Evolutionary conservation across 177 flowering plant species (phyloP).

Genomic region (Vitis hybrid): DNA sequence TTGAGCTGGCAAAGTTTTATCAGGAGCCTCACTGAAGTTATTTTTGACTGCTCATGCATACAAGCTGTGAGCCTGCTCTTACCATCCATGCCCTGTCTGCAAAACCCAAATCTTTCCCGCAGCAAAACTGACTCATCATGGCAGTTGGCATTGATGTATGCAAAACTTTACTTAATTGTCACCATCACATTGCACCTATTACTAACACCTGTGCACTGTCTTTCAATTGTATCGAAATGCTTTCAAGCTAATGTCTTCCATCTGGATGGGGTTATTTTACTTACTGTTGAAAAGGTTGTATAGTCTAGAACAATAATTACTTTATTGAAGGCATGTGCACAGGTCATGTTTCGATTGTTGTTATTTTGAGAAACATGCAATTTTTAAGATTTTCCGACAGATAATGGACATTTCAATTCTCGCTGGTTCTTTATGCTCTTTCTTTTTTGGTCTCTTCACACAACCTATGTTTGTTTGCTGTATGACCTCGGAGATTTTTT

Average conservation of each 20-base stretch:
- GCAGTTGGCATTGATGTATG: constrained; percentile 30
- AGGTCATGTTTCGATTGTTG: constrained; percentile 27
- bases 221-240: constrained; percentile 21
- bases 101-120: constrained; percentile 11
- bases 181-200: constrained; percentile 20
- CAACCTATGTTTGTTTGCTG: not conserved
- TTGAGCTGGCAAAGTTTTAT: constrained; percentile 30
- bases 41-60: constrained; percentile 12
- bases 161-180: constrained; percentile 24
- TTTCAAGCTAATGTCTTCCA: constrained; percentile 1
- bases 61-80: constrained; percentile 7
- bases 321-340: constrained; percentile 37
- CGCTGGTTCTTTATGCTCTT: not conserved
- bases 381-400: not conserved
- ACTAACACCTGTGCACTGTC: constrained; percentile 34
- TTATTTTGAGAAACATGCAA: constrained; percentile 12
- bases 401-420: not conserved
- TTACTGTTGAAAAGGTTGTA: constrained; percentile 23
- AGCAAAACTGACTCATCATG: constrained; percentile 13
- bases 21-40: constrained; percentile 11
- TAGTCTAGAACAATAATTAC: constrained; percentile 25
- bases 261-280: constrained; percentile 8
- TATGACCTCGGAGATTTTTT: constrained; percentile 4
- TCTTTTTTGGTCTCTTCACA: constrained; percentile 3
- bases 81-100: constrained; percentile 20